Evolutionary conservation across 495 filamentous ascomycete genomes (phyloP), one percentile per base, ranked within the genome.

Genomic region (Beverwykella pulmonaria): DNA sequence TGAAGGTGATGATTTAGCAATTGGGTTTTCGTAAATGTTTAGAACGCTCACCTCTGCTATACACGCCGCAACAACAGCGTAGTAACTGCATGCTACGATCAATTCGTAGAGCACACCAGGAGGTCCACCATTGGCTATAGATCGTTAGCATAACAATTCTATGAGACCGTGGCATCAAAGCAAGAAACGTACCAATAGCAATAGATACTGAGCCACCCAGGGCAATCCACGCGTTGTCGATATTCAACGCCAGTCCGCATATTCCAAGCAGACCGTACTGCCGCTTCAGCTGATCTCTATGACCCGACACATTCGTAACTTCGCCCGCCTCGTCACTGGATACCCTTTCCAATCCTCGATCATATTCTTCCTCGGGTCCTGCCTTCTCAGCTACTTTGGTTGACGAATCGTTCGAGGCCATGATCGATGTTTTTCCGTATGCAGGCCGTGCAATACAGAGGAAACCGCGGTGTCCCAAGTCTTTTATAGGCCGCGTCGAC

Each of bases 161-260:
- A 44, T 44, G 8, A n/a, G 8, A n/a, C 6, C 32, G 32, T 12
- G 17, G 17, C 39, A 12, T 25, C 29, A 4, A 20, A 27, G 3
- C 2, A 20, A 3, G 39, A n/a, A 48, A 63, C 80, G 73, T 77
- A 83, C 81, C 75, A 48, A 84, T 83, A 12, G 82, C 82, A 39
- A 83, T 77, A 9, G 78, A 79, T 39, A 87, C 79, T 3, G 80
- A 80, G 2, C 81, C 81, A 14, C 84, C 84, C 20, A 86, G 60
- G 1, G 82, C 83, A 15, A 81, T 76, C 83, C 83, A 87, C 15
- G 83, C 81, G 64, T 84, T 84, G 60, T 83, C 83, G 48, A 81
- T 78, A 5, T 65, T 64, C 20, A 87, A 67, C 0, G 80, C 84
- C 34, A 84, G 75, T 17, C 80, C 82, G 49, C 80, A 80, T 7